phyloP scores from a whole-genome alignment of 169 alveolate species.

The Fabrea salina region DNA sequence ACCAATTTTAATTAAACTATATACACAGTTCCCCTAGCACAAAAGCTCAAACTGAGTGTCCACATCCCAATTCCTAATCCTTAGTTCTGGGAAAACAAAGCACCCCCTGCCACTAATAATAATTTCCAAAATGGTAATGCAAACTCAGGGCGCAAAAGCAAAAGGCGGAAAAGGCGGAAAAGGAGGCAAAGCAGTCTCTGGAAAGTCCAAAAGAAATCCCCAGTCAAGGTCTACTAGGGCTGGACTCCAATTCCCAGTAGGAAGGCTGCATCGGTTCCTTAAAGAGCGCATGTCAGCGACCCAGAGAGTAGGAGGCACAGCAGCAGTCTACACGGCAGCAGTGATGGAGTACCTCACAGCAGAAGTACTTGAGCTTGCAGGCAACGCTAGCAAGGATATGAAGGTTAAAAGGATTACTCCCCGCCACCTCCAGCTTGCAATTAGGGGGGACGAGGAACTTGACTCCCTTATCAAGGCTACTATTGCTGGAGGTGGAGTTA shows the following conservation, averaged over 20 bases:
- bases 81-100: no score
- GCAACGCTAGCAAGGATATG: slow-evolving; percentile 99
- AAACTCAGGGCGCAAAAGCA: slow-evolving; percentile 36
- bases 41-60: no score
- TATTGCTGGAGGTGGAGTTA: slow-evolving; percentile 99
- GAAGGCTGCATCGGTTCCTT: slow-evolving; percentile 98
- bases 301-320: slow-evolving; percentile 99
- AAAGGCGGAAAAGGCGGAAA: slow-evolving; percentile 64
- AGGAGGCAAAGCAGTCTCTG: slow-evolving; percentile 90
- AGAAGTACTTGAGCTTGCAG: slow-evolving; percentile 99
- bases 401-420: slow-evolving; percentile 96
- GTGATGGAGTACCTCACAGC: slow-evolving; percentile 99
- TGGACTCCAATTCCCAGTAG: slow-evolving; percentile 99
- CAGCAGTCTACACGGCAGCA: slow-evolving; percentile 99
- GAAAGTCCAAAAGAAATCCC: slow-evolving; percentile 96
- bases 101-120: no score
- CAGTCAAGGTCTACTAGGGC: slow-evolving; percentile 98
- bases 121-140: background rate
- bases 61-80: no score
- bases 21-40: no score
- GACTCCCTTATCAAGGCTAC: slow-evolving; percentile 98
- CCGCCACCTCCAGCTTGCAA: slow-evolving; percentile 95
- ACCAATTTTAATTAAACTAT: no score
- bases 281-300: slow-evolving; percentile 95
- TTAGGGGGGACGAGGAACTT: slow-evolving; percentile 97